Evolutionary conservation across 371 early-diverging fungal species (phyloP).

Genomic region (Apophysomyces trapeziformis): DNA sequence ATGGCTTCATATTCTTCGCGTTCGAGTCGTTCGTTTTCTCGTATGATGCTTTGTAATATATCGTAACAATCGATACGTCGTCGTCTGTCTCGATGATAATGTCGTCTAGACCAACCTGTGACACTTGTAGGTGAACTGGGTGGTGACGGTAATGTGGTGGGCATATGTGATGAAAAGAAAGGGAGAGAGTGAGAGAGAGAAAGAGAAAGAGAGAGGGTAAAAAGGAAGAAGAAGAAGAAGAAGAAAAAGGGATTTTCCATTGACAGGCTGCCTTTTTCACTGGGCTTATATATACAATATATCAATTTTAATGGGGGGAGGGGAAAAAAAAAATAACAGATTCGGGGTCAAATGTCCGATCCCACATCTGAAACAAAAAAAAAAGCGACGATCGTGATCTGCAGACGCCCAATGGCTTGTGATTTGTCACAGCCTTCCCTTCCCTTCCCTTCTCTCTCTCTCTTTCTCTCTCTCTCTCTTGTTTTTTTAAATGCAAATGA

Average conservation of each 20-base stretch:
- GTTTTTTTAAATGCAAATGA: background rate
- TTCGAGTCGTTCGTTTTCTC: slow-evolving; percentile 40
- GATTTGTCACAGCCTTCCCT: background rate
- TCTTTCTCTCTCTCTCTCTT: background rate
- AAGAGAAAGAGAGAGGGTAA: background rate
- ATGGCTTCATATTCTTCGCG: slow-evolving; percentile 37
- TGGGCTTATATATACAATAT: too few relatives aligned
- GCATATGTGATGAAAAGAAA: slow-evolving; percentile 1
- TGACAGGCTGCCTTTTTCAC: background rate
- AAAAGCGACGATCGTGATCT: slow-evolving; percentile 7
- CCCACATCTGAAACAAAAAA: slow-evolving; percentile 3
- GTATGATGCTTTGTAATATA: slow-evolving; percentile 40
- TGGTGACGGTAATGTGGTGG: slow-evolving; percentile 14
- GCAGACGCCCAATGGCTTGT: background rate
- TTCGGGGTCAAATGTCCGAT: slow-evolving; percentile 7
- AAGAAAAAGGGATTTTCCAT: slow-evolving; percentile 1
- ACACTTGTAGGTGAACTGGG: background rate
- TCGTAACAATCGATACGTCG: slow-evolving; percentile 34
- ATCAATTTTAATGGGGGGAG: background rate
- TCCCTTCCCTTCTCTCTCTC: background rate
- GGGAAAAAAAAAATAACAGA: background rate
- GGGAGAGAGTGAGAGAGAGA: too few relatives aligned
- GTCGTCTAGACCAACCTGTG: background rate
- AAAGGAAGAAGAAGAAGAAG: background rate
- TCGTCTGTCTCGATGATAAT: slow-evolving; percentile 38